These are phyloP conservation scores for Blastobotrys persicus DNA, from an alignment of 1,139 yeast genomes.

Conservation along the genomic window DNA sequence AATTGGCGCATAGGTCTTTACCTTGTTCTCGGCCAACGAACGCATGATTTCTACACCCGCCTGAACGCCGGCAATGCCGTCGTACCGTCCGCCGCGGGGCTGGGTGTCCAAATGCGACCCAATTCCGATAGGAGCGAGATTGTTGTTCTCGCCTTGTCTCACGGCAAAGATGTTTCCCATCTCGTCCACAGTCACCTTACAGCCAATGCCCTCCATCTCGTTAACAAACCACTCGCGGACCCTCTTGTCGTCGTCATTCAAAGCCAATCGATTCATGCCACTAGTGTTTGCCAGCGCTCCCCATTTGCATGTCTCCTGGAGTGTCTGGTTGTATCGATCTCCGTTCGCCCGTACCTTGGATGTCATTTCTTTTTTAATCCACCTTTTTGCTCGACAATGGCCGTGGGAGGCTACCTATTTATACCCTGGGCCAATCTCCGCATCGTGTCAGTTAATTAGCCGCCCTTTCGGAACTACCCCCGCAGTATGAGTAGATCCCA, in stretches of 20 bases:
- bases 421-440: not conserved
- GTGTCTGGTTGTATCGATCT: constrained; percentile 40
- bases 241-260: constrained; percentile 57
- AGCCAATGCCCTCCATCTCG: constrained; percentile 55
- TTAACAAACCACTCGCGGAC: constrained; percentile 67
- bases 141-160: constrained; percentile 54
- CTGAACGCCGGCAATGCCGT: constrained; percentile 65
- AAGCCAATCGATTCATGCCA: constrained; percentile 57
- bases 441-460: too few relatives aligned
- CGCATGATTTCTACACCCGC: constrained; percentile 65
- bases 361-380: too few relatives aligned
- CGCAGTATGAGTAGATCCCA: too few relatives aligned
- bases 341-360: constrained; percentile 1
- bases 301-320: constrained; percentile 59
- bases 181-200: constrained; percentile 56
- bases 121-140: constrained; percentile 56
- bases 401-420: too few relatives aligned
- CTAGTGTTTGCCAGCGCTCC: constrained; percentile 71
- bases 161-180: constrained; percentile 68
- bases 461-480: too few relatives aligned
- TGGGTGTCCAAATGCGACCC: constrained; percentile 78
- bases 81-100: constrained; percentile 77
- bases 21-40: constrained; percentile 58
- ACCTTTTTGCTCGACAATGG: too few relatives aligned
- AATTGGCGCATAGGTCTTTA: constrained; percentile 60